Conservation (phyloP, 2,329 filamentous ascomycete species). For the Aspergillus pseudotamarii region DNA sequence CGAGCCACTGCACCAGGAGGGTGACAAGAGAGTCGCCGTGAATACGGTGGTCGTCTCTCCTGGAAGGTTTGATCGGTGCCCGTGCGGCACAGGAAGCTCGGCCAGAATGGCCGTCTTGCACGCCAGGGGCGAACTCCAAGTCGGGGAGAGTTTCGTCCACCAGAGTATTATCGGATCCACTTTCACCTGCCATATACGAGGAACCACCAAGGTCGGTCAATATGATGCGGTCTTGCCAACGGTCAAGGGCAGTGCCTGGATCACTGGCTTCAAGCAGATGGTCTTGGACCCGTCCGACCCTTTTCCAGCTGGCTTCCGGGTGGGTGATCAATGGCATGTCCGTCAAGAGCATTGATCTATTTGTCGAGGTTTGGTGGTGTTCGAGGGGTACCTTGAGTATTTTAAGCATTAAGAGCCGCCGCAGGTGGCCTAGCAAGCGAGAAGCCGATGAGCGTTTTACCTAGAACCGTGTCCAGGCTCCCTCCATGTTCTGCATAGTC, state of each 20-base stretch:
- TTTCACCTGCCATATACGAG: neutral
- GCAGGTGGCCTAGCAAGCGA: too few species aligned
- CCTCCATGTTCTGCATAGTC: too few species aligned
- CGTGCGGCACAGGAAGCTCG: neutral
- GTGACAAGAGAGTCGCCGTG: neutral
- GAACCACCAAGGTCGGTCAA: neutral
- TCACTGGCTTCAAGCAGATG: neutral
- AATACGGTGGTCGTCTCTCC: neutral
- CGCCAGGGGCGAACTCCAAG: neutral
- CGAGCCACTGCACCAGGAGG: neutral
- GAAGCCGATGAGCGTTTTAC: too few species aligned
- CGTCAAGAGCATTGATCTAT: neutral
- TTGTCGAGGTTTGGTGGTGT: too few species aligned
- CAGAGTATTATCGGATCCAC: neutral
- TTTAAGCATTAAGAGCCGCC: too few species aligned
- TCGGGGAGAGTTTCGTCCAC: neutral
- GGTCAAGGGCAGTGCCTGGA: neutral
- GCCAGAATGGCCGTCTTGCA: neutral
- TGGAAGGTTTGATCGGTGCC: neutral
- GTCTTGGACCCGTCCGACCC: neutral
- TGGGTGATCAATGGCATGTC: neutral
- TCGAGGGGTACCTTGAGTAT: too few species aligned
- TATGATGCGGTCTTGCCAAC: conserved; percentile 16
- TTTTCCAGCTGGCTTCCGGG: neutral
- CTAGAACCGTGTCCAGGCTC: too few species aligned